Base-by-base conservation (phyloP, 1,139 yeast genomes). In the Taphrina pruni region DNA sequence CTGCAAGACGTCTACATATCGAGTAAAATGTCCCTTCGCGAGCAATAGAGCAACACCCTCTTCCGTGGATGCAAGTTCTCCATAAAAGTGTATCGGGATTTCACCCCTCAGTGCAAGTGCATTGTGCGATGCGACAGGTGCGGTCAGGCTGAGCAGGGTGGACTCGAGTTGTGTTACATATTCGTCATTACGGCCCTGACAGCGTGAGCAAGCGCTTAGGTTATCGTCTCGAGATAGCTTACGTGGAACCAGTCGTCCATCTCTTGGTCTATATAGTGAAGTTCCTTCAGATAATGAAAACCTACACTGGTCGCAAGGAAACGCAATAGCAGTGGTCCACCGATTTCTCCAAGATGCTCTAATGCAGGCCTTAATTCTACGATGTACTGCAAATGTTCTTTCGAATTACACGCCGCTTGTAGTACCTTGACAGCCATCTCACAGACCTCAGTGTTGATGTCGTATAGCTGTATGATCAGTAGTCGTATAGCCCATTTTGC, bases 31-130 rank as follows among this genome's bases (percentile, higher is more conserved):
- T 20, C 87, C 87, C 51, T 81, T 81, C 51, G 81, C 77, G 38
- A 81, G 78, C 12, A 87, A 76, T 48, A 86, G 74, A 46, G 80
- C 79, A 66, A 90, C 82, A 0, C 98, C 98, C 72, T 90, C 95
- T 71, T 86, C 90, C 0, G 97, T 90, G 67, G 88, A 85, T 0
- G 92, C 88, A 62, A 93, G 79, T 74, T 88, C 89, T 58, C 91
- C 90, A 77, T 90, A 90, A 74, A 93, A 90, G 75, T 90, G 91
- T 14, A 85, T 79, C 1, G 93, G 91, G n/a, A 69, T 56, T 8
- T 43, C 26, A 21, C 60, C 64, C 4, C 45, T 54, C 20, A 8
- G 21, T 12, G 58, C 6, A 14, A 6, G 6, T 50, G 51, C 56
- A 12, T 35, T 12, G 20, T 20, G 26, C 8, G 26, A 20, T 6